These are phyloP conservation scores for Rhizoclosmatium globosum DNA, from an alignment of 192 early-diverging fungal species.

Conservation along the genomic window DNA sequence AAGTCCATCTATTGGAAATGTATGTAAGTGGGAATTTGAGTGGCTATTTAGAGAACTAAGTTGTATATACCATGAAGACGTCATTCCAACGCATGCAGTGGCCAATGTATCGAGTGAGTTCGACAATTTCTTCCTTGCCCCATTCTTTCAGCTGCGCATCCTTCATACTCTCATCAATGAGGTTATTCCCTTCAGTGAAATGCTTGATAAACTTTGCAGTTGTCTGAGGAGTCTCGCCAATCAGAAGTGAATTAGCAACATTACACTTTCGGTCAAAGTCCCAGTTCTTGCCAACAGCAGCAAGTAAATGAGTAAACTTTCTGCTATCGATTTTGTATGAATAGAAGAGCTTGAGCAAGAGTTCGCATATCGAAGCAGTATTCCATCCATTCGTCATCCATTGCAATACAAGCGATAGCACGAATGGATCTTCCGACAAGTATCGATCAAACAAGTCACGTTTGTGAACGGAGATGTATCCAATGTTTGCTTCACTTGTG, in stretches of 20 bases:
- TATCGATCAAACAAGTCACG: slow-evolving; percentile 16
- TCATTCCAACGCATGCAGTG: slow-evolving; percentile 23
- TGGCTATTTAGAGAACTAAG: not conserved
- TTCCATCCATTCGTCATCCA: slow-evolving; percentile 40
- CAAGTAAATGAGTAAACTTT: slow-evolving; percentile 23
- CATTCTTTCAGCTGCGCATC: not conserved
- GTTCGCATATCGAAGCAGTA: slow-evolving; percentile 33
- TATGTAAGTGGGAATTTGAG: not conserved
- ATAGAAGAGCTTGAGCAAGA: slow-evolving; percentile 48
- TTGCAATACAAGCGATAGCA: slow-evolving; percentile 17
- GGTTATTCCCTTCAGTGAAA: slow-evolving; percentile 20
- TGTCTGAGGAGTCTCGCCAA: slow-evolving; percentile 33
- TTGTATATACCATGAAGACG: slow-evolving; percentile 11
- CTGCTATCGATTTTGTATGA: slow-evolving; percentile 7
- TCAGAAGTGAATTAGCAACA: slow-evolving; percentile 37
- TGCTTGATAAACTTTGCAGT: slow-evolving; percentile 33
- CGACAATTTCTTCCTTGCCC: slow-evolving; percentile 14
- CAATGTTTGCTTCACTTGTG: slow-evolving; percentile 38
- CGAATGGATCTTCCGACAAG: slow-evolving; percentile 23
- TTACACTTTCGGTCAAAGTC: slow-evolving; percentile 21
- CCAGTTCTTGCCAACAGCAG: slow-evolving; percentile 22
- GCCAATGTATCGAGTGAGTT: not conserved
- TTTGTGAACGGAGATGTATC: slow-evolving; percentile 44
- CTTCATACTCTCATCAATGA: not conserved
- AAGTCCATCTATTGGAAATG: slow-evolving; percentile 18